Conservation (phyloP, 768 basidiomycete genomes). For the Multifurca ochricompacta region DNA sequence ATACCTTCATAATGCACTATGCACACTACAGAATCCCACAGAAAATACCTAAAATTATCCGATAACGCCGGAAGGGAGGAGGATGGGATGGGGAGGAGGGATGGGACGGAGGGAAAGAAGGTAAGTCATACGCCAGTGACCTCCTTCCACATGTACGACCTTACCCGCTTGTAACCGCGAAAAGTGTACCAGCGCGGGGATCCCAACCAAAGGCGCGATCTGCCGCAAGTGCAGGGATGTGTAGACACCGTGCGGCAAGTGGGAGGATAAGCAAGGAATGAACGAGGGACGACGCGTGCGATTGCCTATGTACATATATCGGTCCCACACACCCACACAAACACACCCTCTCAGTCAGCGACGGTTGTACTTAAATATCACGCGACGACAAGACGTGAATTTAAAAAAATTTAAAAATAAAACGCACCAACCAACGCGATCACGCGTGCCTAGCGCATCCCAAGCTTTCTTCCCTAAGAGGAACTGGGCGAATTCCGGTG, state of each 20-base stretch:
- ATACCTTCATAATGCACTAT: slow-evolving; percentile 58
- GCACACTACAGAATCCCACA: slow-evolving; percentile 76
- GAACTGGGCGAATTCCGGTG: slow-evolving; percentile 36
- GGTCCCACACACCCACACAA: not conserved
- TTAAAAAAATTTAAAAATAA: not conserved
- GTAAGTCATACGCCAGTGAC: not conserved
- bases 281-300: slow-evolving; percentile 63
- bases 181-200: slow-evolving; percentile 43
- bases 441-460: slow-evolving; percentile 19
- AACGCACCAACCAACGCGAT: slow-evolving; percentile 6
- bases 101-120: too few relatives aligned
- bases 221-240: slow-evolving; percentile 37
- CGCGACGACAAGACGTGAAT: too few relatives aligned
- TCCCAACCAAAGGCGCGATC: slow-evolving; percentile 78
- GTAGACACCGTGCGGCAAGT: slow-evolving; percentile 48
- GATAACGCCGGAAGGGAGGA: too few relatives aligned
- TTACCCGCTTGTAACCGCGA: slow-evolving; percentile 67
- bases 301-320: slow-evolving; percentile 38
- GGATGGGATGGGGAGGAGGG: too few relatives aligned
- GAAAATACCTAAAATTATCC: slow-evolving; percentile 72
- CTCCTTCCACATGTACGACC: slow-evolving; percentile 20
- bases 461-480: slow-evolving; percentile 45
- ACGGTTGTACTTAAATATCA: too few relatives aligned
- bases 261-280: slow-evolving; percentile 65
- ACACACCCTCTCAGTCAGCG: too few relatives aligned